A percentile compares a stretch with the other conserved stretches of the same genome.
Conservation (phyloP, 805 yeast genomes). For the Yarrowia alimentaria region DNA sequence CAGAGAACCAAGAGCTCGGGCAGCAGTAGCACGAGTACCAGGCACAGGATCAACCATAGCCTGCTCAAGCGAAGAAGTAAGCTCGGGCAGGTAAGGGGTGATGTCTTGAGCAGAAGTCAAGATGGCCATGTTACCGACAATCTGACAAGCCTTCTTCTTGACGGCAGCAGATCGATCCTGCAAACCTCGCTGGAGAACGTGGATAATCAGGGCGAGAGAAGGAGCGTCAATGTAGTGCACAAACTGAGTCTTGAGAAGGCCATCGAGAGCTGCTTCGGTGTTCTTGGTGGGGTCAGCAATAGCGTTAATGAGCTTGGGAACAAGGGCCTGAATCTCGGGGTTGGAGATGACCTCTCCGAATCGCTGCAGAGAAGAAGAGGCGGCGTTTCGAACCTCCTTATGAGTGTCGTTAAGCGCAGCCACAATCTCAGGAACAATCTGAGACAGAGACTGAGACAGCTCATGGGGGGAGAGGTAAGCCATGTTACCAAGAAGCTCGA, state of each 20-base stretch:
- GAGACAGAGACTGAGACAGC: slow-evolving; percentile 80
- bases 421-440: slow-evolving; percentile 93
- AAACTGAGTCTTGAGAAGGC: slow-evolving; percentile 83
- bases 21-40: slow-evolving; percentile 93
- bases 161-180: slow-evolving; percentile 89
- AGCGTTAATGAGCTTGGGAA: slow-evolving; percentile 82
- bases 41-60: slow-evolving; percentile 99
- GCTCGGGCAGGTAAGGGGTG: slow-evolving; percentile 72
- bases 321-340: slow-evolving; percentile 92
- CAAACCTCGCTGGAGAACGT: slow-evolving; percentile 94
- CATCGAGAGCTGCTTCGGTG: slow-evolving; percentile 84
- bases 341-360: slow-evolving; percentile 97
- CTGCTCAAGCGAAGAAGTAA: slow-evolving; percentile 77
- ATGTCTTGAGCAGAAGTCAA: slow-evolving; percentile 86
- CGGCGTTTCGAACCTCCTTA: slow-evolving; percentile 94
- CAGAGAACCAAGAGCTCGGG: slow-evolving; percentile 92
- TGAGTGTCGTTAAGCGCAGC: slow-evolving; percentile 93
- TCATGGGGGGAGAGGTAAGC: slow-evolving; percentile 96
- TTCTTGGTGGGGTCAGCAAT: slow-evolving; percentile 96
- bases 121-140: slow-evolving; percentile 98
- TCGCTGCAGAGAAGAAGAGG: slow-evolving; percentile 79
- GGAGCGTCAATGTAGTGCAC: slow-evolving; percentile 99
- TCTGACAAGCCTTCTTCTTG: slow-evolving; percentile 92
- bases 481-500: slow-evolving; percentile 94
- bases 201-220: slow-evolving; percentile 89